Base-by-base conservation (phyloP, 2,329 filamentous ascomycete genomes). In the Fusarium sp. region DNA sequence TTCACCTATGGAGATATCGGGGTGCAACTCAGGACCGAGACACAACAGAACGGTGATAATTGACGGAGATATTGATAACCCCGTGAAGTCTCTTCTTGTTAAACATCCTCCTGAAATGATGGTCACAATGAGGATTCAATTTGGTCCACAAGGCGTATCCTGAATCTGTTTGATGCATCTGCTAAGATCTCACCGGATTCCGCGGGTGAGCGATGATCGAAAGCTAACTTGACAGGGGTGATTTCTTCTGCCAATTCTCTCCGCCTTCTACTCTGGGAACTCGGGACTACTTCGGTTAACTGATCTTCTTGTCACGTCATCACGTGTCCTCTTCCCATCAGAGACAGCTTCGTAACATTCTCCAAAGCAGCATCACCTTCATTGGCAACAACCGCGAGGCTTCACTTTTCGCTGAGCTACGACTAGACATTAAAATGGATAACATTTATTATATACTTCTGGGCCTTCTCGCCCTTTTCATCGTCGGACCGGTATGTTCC, bases 371-470 rank as follows among this genome's bases (percentile, higher is more conserved):
- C 44, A n/a, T 49, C 44, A 49, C 44, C 23, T 27, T 49, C 33
- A 20, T 16, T 55, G 33, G 38, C 27, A 33, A 23, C 18, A 42
- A 3, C 13, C 25, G 16, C 9, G 33, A 34, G 18, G 13, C 9
- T 23, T 5, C 23, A 13, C 9, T 23, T 33, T 13, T 36, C 18
- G 4, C 7, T 6, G 3, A 7, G 16, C 6, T 9, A 16, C 13
- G 6, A 31, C 6, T 16, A 25, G 13, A 36, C 10, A n/a, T 40
- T 1, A 54, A 49, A 25, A 73, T 73, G 68, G 68, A 73, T 27
- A 73, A 59, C 2, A 62, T 68, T 42, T 71, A 60, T 38, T 64
- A 73, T 31, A 69, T 73, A 9, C 42, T 73, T 14, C 14, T 73
- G 9, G 70, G 65, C 7, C 16, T 73, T 27, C n/a, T 73, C 34